These are phyloP conservation scores for Acer campestre DNA, from an alignment of 345 rosid genomes.

Conservation along the genomic window DNA sequence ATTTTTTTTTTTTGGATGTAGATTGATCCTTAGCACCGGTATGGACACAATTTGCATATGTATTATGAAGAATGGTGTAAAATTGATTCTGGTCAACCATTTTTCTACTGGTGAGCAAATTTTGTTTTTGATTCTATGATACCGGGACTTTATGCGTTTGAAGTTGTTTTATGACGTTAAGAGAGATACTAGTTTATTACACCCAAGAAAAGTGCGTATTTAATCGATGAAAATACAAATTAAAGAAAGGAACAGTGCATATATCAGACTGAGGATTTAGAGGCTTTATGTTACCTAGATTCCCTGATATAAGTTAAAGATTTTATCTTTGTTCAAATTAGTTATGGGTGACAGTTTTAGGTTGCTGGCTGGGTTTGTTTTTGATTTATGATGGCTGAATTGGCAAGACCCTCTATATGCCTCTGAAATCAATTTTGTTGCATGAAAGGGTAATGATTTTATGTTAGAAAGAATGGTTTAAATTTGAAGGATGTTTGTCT, in stretches of 20 bases:
- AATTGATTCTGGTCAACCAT: conserved; percentile 81
- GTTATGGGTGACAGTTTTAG: no score
- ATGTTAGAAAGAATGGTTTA: no score
- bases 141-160: no score
- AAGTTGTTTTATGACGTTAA: no score
- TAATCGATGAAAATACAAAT: no score
- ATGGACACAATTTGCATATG: conserved; percentile 75
- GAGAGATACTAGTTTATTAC: background rate
- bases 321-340: no score
- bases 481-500: no score
- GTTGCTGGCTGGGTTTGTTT: no score
- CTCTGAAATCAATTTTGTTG: no score
- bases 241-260: background rate
- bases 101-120: conserved; percentile 72
- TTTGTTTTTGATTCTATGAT: background rate
- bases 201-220: background rate
- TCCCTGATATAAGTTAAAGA: background rate
- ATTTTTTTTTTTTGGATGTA: conserved; percentile 20
- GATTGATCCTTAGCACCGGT: conserved; percentile 96
- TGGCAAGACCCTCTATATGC: no score
- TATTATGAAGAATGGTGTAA: conserved; percentile 81
- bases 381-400: no score
- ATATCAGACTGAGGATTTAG: background rate
- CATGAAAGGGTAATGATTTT: no score
- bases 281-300: conserved; percentile 5